Base-by-base conservation (phyloP, 2,329 filamentous ascomycete genomes). In the Trichophyton rubrum region DNA sequence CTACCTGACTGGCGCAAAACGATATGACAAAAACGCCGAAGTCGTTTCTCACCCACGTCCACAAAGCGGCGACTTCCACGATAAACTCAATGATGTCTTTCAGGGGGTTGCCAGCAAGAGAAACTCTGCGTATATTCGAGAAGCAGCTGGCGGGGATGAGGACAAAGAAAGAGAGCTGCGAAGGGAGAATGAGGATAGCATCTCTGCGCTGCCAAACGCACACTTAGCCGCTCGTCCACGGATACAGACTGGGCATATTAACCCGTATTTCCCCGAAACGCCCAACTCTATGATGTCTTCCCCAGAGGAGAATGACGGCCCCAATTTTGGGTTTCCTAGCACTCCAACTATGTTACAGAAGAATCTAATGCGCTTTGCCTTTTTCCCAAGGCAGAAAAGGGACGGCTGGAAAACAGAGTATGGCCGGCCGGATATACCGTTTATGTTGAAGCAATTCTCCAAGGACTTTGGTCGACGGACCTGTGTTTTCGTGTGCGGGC, bases 341-440 rank as follows among this genome's bases (percentile, higher is more conserved):
- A 91, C 89, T 27, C 90, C 90, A 6, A 91, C 89, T 0, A 86
- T 91, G 67, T 89, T 95, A 73, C 90, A 95, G 70, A 92, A 91
- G 79, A 90, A 84, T 67, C 77, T 95, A 57, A 92, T 95, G 85
- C 87, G 90, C 15, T 96, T 93, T 70, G 90, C 90, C 0, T 95
- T 95, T 71, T 83, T 91, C 63, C 81, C 75, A 5, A 67, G 71
- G 40, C 72, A 71, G 20, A 78, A 78, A 65, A 78, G 78, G 59
- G 86, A 89, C 65, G 89, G 90, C 60, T 96, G 92, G 90, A 88
- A 83, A 65, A 90, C 93, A 13, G 91, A 96, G 74, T 96, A 96
- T 72, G 90, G 90, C 17, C 84, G 92, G 0, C 92, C 92, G 0
- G 87, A 96, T 66, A 82, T 97, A 40, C 87, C 89, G 0, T 92